Evolutionary conservation across 1,284 basidiomycete species (phyloP).

Genomic region (Leccinum cinnamomeum): DNA sequence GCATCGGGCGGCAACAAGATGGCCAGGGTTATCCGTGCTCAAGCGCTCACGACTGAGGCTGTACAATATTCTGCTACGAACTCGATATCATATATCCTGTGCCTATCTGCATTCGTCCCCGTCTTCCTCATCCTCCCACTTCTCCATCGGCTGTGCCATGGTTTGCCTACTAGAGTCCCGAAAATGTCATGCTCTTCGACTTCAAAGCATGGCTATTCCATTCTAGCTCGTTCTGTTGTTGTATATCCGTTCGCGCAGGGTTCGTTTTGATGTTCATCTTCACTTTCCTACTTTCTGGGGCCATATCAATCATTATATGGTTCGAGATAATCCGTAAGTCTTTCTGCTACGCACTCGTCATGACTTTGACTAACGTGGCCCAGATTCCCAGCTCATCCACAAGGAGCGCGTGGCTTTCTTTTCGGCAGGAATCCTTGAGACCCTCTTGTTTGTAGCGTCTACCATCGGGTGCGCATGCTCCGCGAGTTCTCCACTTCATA

Average conservation of each 20-base stretch:
- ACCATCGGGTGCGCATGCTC: slow-evolving; percentile 48
- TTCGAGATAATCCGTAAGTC: slow-evolving; percentile 55
- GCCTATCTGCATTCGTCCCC: background rate
- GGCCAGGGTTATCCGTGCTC: background rate
- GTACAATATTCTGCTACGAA: slow-evolving; percentile 3
- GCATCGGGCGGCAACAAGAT: slow-evolving; percentile 16
- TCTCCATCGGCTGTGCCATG: background rate
- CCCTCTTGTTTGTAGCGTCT: slow-evolving; percentile 50
- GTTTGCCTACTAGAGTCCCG: background rate
- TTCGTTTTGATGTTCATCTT: slow-evolving; percentile 54
- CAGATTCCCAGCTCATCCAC: slow-evolving; percentile 38
- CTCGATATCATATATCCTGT: background rate
- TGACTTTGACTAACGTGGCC: slow-evolving; percentile 3
- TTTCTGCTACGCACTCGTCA: background rate
- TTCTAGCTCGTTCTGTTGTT: slow-evolving; percentile 55
- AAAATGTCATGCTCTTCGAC: slow-evolving; percentile 20
- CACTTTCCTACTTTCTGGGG: slow-evolving; percentile 50
- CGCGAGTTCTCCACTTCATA: background rate
- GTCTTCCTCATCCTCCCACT: background rate
- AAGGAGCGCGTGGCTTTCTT: slow-evolving; percentile 46
- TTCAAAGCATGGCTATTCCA: slow-evolving; percentile 29
- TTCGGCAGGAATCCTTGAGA: slow-evolving; percentile 50
- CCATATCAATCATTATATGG: slow-evolving; percentile 55
- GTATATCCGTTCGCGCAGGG: slow-evolving; percentile 62
- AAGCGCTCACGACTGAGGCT: slow-evolving; percentile 4